phyloP scores from a whole-genome alignment of 306 rosid genomes.

The Malus sylvestris region DNA sequence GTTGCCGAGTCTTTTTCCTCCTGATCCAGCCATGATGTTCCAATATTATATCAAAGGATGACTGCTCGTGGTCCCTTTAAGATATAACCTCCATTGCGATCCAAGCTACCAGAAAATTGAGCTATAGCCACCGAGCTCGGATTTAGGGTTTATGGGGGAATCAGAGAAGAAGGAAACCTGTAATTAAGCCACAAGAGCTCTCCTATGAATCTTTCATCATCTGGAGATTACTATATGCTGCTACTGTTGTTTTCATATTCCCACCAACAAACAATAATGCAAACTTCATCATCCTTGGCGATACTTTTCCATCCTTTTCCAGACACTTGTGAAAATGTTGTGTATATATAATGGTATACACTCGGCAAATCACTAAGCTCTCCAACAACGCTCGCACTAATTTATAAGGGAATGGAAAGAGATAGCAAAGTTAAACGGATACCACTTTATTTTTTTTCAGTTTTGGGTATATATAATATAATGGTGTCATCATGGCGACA shows the following conservation, averaged over 20 bases:
- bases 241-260: not conserved
- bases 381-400: not conserved
- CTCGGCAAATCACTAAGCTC: conserved; percentile 37
- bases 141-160: not conserved
- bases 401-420: not conserved
- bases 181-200: not conserved
- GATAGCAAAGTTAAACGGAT: not conserved
- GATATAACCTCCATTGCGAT: too few species aligned
- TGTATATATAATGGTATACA: conserved; percentile 43
- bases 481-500: not conserved
- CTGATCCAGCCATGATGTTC: conserved; percentile 39
- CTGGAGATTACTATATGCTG: not conserved
- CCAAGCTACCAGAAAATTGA: too few species aligned
- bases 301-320: not conserved
- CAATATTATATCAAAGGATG: not conserved
- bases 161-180: not conserved
- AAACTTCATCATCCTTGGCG: not conserved
- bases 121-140: not conserved
- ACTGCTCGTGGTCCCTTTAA: too few species aligned
- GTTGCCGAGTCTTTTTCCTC: conserved; percentile 36
- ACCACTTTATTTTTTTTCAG: not conserved
- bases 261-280: not conserved
- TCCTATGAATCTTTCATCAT: conserved; percentile 13
- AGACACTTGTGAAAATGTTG: not conserved
- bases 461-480: not conserved